phyloP scores from a whole-genome alignment of 202 grass and related monocot genomes.

The Panicum virgatum region DNA sequence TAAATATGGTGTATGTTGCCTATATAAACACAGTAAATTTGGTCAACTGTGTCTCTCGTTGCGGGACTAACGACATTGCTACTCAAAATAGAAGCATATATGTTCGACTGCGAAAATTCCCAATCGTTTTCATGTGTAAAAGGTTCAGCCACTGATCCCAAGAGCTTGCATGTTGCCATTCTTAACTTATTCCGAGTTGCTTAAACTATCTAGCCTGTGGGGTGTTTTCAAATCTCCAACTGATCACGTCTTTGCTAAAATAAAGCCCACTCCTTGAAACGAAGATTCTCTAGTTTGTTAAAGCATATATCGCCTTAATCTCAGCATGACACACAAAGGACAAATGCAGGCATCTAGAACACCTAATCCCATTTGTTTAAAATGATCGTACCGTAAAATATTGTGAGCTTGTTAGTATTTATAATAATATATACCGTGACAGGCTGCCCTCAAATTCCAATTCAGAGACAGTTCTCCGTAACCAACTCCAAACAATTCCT shows the following conservation, averaged over 20 bases:
- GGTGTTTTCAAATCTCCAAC: constrained; percentile 29
- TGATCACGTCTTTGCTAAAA: constrained; percentile 44
- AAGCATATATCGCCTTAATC: constrained; percentile 40
- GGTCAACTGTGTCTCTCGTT: neutral
- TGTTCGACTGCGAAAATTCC: neutral
- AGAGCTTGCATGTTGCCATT: constrained; percentile 9
- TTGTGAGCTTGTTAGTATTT: constrained; percentile 27
- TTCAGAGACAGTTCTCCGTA: constrained; percentile 47
- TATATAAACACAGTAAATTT: neutral
- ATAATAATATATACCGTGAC: constrained; percentile 47
- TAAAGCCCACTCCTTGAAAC: constrained; percentile 24
- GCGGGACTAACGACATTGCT: neutral
- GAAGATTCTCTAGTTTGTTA: constrained; percentile 54
- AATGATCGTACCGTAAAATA: constrained; percentile 14
- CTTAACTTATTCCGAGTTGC: neutral
- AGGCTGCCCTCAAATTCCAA: constrained; percentile 49
- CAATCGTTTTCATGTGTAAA: constrained; percentile 19
- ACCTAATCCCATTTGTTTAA: constrained; percentile 40
- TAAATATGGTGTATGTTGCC: neutral
- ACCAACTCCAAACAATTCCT: constrained; percentile 49
- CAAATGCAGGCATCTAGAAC: constrained; percentile 40
- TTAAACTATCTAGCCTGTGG: neutral
- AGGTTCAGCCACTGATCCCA: neutral
- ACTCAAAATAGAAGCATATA: neutral
- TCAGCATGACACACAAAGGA: constrained; percentile 41